Evolutionary conservation across 2,329 filamentous ascomycete genomes (phyloP), one percentile per base, ranked within the genome.

Genomic region (Pyrenophora teres): DNA sequence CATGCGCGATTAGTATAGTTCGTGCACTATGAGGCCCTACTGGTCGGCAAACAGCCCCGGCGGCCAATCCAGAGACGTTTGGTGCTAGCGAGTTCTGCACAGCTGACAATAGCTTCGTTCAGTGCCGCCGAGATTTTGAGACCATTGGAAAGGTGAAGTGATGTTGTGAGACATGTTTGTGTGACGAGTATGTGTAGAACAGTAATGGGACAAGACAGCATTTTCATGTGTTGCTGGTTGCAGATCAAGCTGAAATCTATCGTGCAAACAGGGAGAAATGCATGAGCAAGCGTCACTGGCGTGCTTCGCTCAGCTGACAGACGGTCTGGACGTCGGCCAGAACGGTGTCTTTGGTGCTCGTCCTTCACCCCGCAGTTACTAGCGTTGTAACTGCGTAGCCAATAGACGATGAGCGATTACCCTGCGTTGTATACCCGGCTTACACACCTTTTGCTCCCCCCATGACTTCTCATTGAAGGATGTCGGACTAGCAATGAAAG

Each of bases 1-100:
- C 10, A 56, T 77, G 78, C 60, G 81, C 78, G 36, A 82, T 73
- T 49, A 82, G 75, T 57, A 81, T 57, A 4, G 77, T 79, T 70
- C 80, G 81, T 52, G 76, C 76, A 15, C 76, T 75, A 67, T 81
- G 81, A 77, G 77, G 81, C 15, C 80, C 80, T 15, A 78, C 74
- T 12, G 78, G 79, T 63, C 79, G 72, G 52, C 79, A 74, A 39
- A 76, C 78, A 46, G 78, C 76, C 48, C 76, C 79, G 57, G 77
- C 78, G 32, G 80, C 81, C 23, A 46, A 46, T 31, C 31, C 36
- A 23, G 25, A 35, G 27, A 21, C 13, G 30, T 16, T 31, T 9
- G 23, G 21, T 33, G 18, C 23, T 16, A 39, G 16, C 31, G n/a
- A 31, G 18, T 38, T 31, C 27, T 38, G 31, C 32, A 42, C 37